These are phyloP conservation scores for Alternaria arborescens DNA, from an alignment of 2,329 filamentous ascomycete genomes.

Conservation along the genomic window DNA sequence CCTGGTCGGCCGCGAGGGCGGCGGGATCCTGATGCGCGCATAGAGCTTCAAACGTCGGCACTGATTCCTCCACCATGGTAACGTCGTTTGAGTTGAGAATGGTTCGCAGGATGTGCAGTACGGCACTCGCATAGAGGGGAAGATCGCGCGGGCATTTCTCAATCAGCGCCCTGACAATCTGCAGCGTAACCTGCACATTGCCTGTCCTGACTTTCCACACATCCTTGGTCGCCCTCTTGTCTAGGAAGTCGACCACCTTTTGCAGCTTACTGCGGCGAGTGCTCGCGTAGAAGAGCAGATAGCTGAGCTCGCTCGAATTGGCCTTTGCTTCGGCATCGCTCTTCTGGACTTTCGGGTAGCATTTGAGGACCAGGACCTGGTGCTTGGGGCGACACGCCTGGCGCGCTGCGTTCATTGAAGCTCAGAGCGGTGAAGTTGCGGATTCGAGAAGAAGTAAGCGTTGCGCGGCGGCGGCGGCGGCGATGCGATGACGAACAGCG, in stretches of 20 bases:
- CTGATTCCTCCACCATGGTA: conserved; percentile 89
- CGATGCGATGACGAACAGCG: conserved; percentile 7
- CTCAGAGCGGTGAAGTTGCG: conserved; percentile 7
- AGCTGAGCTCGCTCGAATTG: conserved; percentile 95
- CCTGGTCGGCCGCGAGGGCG: conserved; percentile 83
- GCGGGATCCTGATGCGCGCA: conserved; percentile 89
- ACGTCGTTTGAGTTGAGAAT: conserved; percentile 88
- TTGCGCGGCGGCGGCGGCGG: conserved; percentile 1
- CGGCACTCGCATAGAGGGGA: conserved; percentile 83
- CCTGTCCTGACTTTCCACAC: conserved; percentile 89
- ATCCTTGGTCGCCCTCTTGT: conserved; percentile 91
- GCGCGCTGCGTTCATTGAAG: conserved; percentile 64
- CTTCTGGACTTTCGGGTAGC: conserved; percentile 92
- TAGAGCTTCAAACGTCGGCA: conserved; percentile 86
- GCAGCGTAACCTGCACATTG: conserved; percentile 92
- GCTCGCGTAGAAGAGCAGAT: conserved; percentile 95
- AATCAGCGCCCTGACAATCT: conserved; percentile 89
- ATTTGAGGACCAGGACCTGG: conserved; percentile 94
- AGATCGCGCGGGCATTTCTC: conserved; percentile 92
- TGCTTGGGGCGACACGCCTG: conserved; percentile 86
- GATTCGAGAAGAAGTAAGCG: conserved; percentile 10
- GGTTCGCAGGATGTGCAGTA: conserved; percentile 83
- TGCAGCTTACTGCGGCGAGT: conserved; percentile 94
- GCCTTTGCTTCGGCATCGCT: conserved; percentile 88
- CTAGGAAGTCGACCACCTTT: conserved; percentile 93